Percentiles rank a stretch among this genome's conserved stretches.
Evolutionary conservation across 2,329 filamentous ascomycete genomes (phyloP).

Genomic region (Aspergillus neoniger): DNA sequence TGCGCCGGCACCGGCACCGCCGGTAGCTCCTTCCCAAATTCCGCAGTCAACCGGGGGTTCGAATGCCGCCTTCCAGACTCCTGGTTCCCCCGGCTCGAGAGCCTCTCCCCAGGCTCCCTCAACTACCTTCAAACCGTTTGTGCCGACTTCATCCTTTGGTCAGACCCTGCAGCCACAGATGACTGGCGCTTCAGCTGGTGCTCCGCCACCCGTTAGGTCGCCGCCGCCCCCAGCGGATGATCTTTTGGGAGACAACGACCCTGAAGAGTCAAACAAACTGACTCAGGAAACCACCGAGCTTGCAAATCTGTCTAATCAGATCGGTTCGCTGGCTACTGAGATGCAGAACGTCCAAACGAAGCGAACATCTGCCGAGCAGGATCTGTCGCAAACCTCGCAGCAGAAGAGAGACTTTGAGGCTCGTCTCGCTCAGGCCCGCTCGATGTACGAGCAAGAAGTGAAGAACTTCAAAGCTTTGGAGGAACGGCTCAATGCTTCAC

Average conservation of each 20-base stretch:
- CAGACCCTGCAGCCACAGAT: constrained; percentile 74
- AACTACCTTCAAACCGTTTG: constrained; percentile 80
- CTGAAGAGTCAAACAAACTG: constrained; percentile 82
- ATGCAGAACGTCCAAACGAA: constrained; percentile 91
- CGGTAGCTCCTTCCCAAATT: constrained; percentile 60
- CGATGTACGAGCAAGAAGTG: constrained; percentile 90
- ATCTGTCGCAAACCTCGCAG: constrained; percentile 75
- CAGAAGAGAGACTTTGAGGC: constrained; percentile 94
- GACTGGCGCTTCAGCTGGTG: constrained; percentile 63
- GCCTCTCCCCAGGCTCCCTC: constrained; percentile 41
- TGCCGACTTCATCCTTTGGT: constrained; percentile 90
- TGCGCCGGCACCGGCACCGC: constrained; percentile 50
- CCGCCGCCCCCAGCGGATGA: constrained; percentile 70
- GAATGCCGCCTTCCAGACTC: constrained; percentile 56
- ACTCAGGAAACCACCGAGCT: constrained; percentile 88
- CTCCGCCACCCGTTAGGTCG: constrained; percentile 36
- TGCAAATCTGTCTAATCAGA: constrained; percentile 94
- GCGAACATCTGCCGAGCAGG: constrained; percentile 74
- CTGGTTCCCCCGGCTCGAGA: constrained; percentile 49
- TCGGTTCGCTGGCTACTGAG: constrained; percentile 85
- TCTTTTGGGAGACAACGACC: constrained; percentile 85
- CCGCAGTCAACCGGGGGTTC: constrained; percentile 75
- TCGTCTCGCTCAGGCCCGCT: constrained; percentile 79
- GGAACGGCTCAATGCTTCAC: constrained; percentile 74
- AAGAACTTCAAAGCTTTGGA: constrained; percentile 82